Percentiles rank a stretch among this genome's conserved stretches.
These are phyloP conservation scores for Zygoascus hellenicus DNA, from an alignment of 1,139 yeast species.

Conservation along the genomic window DNA sequence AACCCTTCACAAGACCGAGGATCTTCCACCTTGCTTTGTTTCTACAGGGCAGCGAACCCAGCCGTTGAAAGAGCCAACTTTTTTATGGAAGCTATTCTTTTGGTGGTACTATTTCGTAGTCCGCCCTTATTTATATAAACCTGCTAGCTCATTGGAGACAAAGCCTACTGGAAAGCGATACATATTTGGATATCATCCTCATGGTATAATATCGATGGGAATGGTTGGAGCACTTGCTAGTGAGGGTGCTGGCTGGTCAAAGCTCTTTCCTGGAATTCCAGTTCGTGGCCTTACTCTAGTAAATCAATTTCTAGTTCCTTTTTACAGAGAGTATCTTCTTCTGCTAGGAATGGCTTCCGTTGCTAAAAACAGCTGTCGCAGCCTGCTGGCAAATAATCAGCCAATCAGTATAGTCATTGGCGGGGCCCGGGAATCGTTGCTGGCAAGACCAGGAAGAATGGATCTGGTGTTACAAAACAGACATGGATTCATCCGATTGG, in stretches of 20 bases:
- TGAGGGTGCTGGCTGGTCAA: conserved; percentile 65
- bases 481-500: conserved; percentile 84
- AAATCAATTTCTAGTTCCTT: conserved; percentile 81
- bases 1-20: conserved; percentile 60
- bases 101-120: conserved; percentile 26
- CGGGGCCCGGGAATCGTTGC: conserved; percentile 86
- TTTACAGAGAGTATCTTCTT: conserved; percentile 79
- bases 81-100: conserved; percentile 22
- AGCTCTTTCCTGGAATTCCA: conserved; percentile 75
- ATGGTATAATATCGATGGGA: conserved; percentile 92
- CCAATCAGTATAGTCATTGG: conserved; percentile 90
- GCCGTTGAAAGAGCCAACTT: conserved; percentile 11
- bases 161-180: conserved; percentile 44
- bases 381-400: conserved; percentile 52
- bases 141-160: conserved; percentile 8
- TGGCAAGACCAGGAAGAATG: conserved; percentile 56
- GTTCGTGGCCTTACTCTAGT: conserved; percentile 73
- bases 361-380: conserved; percentile 63
- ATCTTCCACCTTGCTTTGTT: conserved; percentile 70
- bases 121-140: conserved; percentile 8
- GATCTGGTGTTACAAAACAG: conserved; percentile 70
- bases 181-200: conserved; percentile 94
- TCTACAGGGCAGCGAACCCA: conserved; percentile 4
- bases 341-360: conserved; percentile 85
- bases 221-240: conserved; percentile 83